Conservation (phyloP, 129 eudicot species). For the Centrapalus pauciflorus region DNA sequence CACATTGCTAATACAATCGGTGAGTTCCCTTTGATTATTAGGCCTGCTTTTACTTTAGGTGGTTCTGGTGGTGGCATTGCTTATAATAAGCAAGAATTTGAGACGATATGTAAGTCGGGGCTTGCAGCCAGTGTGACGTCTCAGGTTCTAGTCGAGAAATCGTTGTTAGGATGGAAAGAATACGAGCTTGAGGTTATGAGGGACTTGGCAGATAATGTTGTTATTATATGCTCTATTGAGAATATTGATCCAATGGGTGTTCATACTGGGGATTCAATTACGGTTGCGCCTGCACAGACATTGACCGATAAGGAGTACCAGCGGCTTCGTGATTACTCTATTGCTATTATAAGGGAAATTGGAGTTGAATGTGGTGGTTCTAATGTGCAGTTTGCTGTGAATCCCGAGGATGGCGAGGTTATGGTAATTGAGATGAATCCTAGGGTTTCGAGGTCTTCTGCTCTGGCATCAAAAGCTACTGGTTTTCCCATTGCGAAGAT, state of each 20-base stretch:
- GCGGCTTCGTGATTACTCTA: constrained; percentile 82
- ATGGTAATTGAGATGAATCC: constrained; percentile 99
- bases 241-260: constrained; percentile 94
- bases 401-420: constrained; percentile 90
- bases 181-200: constrained; percentile 96
- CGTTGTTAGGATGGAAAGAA: constrained; percentile 93
- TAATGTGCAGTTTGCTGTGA: constrained; percentile 92
- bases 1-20: constrained; percentile 72
- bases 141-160: constrained; percentile 94
- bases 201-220: constrained; percentile 95
- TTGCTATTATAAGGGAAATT: constrained; percentile 96
- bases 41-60: constrained; percentile 93
- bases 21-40: constrained; percentile 86
- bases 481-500: constrained; percentile 97
- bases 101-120: constrained; percentile 87
- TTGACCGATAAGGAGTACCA: constrained; percentile 94
- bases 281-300: constrained; percentile 98
- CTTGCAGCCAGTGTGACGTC: constrained; percentile 88
- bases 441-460: constrained; percentile 90
- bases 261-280: constrained; percentile 90
- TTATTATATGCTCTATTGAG: constrained; percentile 87
- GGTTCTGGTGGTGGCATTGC: constrained; percentile 99
- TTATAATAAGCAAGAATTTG: constrained; percentile 86
- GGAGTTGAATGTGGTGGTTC: constrained; percentile 99
- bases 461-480: constrained; percentile 94